Conservation (phyloP, 495 filamentous ascomycete genomes). For the Neurospora sp. region DNA sequence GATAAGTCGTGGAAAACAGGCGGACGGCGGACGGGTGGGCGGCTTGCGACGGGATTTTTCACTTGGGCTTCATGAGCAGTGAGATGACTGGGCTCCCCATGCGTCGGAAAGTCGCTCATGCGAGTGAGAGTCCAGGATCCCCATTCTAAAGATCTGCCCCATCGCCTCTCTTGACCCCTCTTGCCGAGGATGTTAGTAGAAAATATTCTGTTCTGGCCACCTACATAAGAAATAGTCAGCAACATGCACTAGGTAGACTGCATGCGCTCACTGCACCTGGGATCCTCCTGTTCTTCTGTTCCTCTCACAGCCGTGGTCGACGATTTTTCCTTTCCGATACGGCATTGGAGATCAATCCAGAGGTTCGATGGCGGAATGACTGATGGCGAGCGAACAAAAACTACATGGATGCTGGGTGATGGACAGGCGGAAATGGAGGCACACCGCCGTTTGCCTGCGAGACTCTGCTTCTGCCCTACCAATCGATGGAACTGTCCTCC, state of each 20-base stretch:
- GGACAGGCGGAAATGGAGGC: background rate
- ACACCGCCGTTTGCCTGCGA: background rate
- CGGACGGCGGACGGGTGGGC: slow-evolving; percentile 6
- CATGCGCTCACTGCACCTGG: background rate
- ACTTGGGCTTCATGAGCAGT: background rate
- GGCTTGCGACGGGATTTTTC: slow-evolving; percentile 10
- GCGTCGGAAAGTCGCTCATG: background rate
- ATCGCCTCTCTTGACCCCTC: background rate
- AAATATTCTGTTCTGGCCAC: background rate
- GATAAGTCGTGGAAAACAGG: background rate
- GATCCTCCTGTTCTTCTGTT: background rate
- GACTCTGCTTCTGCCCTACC: background rate
- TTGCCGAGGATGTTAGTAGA: background rate
- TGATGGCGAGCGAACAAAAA: background rate
- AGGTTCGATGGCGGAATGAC: background rate
- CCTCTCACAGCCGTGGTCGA: background rate
- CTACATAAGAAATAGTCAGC: background rate
- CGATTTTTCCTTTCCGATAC: background rate
- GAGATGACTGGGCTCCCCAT: background rate
- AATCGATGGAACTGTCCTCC: background rate
- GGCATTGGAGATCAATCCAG: background rate
- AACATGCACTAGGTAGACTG: background rate
- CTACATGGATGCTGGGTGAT: background rate
- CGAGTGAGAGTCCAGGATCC: background rate
- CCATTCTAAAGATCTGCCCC: background rate